Evolutionary conservation across 768 basidiomycete species (phyloP), one percentile per base, ranked within the genome.

Genomic region (Tulasnella sp.): DNA sequence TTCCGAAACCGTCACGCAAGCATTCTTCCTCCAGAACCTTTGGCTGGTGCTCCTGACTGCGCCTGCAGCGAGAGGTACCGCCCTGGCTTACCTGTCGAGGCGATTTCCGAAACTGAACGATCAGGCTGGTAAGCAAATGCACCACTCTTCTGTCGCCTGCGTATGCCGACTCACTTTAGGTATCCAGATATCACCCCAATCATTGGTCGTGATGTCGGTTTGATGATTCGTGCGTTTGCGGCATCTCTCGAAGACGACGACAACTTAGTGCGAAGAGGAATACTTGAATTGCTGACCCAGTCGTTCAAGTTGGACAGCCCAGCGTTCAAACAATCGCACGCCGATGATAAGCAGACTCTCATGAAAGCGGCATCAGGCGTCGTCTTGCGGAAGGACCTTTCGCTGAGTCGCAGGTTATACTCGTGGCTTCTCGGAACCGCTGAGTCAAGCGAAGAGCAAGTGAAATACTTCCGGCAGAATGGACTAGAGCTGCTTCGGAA

Each of bases 11-110:
- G 93, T 98, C 24, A 93, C 95, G 3, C 91, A 91, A 0, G 90
- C 94, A 0, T 97, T 98, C 87, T 98, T 98, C 88, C 91, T 97
- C 84, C 96, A 98, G 85, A 98, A 96, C 82, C 89, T 99, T 48
- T 98, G 97, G 94, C 89, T 99, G 44, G 90, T 94, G 74, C 94
- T 99, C 90, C 88, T 98, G 78, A 98, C 97, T 0, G 93, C 94
- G 18, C 93, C 96, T 0, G 89, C 92, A 34, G 92, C 94, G 24
- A 92, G 98, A 60, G 93, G 94, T 41, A 93, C 96, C 0, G 92
- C 96, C 0, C 87, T 99, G 41, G 97, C 94, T 85, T 96, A 96
- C 85, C 90, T 99, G 24, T 89, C 93, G 9, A 91, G 95, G 41
- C 90, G 96, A 31, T 85, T 98, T 82, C 95, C 96, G 7, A 90